These are phyloP conservation scores for Poteriospumella lacustris DNA, from an alignment of 108 stramenopile species.

Conservation along the genomic window DNA sequence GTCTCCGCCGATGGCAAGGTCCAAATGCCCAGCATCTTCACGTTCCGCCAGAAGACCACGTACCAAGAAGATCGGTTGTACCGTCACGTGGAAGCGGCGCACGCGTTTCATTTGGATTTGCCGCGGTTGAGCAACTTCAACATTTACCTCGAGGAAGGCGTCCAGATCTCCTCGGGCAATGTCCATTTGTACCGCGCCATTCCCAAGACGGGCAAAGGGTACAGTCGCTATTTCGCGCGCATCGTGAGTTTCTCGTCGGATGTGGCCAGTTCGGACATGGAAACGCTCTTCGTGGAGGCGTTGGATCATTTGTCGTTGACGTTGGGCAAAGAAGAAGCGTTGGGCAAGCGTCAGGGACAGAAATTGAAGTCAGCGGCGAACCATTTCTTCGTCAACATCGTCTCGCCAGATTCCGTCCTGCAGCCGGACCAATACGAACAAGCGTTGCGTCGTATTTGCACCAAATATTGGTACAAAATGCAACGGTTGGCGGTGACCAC, in stretches of 20 bases:
- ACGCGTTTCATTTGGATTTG: conserved; percentile 81
- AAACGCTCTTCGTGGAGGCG: conserved; percentile 85
- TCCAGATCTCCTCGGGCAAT: conserved; percentile 69
- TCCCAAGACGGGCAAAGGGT: conserved; percentile 73
- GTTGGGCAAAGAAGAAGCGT: conserved; percentile 39
- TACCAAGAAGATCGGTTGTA: conserved; percentile 84
- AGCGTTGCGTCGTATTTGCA: conserved; percentile 73
- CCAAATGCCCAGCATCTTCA: conserved; percentile 75
- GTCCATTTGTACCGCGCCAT: conserved; percentile 86
- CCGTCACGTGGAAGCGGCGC: conserved; percentile 85
- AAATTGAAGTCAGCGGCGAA: conserved; percentile 44
- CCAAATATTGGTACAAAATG: conserved; percentile 67
- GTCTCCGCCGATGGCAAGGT: conserved; percentile 24
- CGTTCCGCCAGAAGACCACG: conserved; percentile 66
- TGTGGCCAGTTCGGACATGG: conserved; percentile 40
- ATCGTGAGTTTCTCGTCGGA: conserved; percentile 60
- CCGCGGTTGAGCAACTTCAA: conserved; percentile 80
- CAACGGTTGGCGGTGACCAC: conserved; percentile 74
- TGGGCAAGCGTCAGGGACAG: background rate
- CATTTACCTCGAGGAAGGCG: conserved; percentile 65
- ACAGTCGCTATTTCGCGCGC: conserved; percentile 69
- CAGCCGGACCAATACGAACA: conserved; percentile 76
- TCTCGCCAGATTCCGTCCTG: conserved; percentile 64
- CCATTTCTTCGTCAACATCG: conserved; percentile 91
- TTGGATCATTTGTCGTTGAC: conserved; percentile 80